These are phyloP conservation scores for Trichosporon sp. DNA, from an alignment of 1,284 basidiomycete species.

Conservation along the genomic window DNA sequence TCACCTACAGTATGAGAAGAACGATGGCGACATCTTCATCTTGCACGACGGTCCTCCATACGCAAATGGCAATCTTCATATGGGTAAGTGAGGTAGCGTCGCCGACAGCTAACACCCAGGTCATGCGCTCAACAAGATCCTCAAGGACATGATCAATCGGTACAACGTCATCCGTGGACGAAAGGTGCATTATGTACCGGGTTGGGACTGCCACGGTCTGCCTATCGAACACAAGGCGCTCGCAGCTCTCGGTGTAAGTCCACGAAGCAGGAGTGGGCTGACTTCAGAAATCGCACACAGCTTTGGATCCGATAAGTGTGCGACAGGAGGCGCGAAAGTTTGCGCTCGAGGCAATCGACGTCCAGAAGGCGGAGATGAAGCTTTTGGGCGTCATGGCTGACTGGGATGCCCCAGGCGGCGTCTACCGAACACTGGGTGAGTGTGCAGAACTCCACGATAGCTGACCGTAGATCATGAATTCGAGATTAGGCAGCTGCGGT, in stretches of 20 bases:
- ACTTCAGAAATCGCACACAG: conserved; percentile 45
- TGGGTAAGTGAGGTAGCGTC: conserved; percentile 57
- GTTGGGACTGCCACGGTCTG: conserved; percentile 98
- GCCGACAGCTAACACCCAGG: conserved; percentile 52
- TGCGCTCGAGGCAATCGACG: conserved; percentile 67
- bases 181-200: conserved; percentile 82
- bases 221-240: conserved; percentile 94
- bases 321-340: conserved; percentile 66
- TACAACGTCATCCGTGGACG: conserved; percentile 75
- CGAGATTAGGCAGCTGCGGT: conserved; percentile 77
- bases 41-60: conserved; percentile 97
- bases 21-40: conserved; percentile 58
- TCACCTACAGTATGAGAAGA: conserved; percentile 57
- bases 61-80: conserved; percentile 92
- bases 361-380: conserved; percentile 75
- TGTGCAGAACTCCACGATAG: background rate
- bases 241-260: conserved; percentile 62
- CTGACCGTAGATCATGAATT: conserved; percentile 65
- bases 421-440: conserved; percentile 80
- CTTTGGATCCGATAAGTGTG: conserved; percentile 59
- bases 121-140: conserved; percentile 92
- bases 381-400: conserved; percentile 89
- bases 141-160: conserved; percentile 94
- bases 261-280: background rate
- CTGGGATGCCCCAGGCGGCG: conserved; percentile 65